phyloP scores from a whole-genome alignment of 78 protist species.

The Emiliania huxleyi region DNA sequence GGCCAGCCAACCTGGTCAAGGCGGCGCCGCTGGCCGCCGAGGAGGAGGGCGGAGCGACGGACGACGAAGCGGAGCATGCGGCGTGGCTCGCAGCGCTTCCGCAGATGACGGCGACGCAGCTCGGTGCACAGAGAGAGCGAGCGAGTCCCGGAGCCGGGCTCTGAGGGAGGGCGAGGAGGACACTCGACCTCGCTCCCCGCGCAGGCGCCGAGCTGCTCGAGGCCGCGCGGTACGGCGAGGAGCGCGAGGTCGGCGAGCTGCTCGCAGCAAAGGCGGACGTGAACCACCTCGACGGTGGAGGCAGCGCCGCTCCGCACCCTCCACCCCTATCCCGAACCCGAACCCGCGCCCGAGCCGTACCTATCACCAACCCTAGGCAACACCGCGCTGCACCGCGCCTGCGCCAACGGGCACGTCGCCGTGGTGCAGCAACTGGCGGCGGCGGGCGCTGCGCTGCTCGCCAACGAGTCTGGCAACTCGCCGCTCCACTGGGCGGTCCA shows the following conservation, averaged over 20 bases:
- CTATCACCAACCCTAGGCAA: too few species aligned
- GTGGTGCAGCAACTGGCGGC: not conserved
- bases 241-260: not conserved
- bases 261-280: not conserved
- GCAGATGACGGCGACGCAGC: not conserved
- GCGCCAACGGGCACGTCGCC: constrained; percentile 30
- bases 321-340: too few species aligned
- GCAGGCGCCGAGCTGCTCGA: not conserved
- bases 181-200: too few species aligned
- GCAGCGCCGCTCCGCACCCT: too few species aligned
- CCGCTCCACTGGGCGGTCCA: constrained; percentile 51
- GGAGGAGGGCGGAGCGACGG: too few species aligned
- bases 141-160: too few species aligned
- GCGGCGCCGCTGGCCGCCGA: too few species aligned
- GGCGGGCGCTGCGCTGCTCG: not conserved
- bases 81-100: not conserved
- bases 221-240: not conserved
- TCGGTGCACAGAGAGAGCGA: too few species aligned
- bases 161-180: too few species aligned
- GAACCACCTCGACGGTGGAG: not conserved
- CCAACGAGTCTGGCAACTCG: not conserved
- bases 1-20: too few species aligned
- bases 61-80: not conserved
- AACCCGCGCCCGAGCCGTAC: too few species aligned
- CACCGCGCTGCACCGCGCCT: constrained; percentile 23